phyloP scores from a whole-genome alignment of 148 eudicot species.

The Cornus controversa region DNA sequence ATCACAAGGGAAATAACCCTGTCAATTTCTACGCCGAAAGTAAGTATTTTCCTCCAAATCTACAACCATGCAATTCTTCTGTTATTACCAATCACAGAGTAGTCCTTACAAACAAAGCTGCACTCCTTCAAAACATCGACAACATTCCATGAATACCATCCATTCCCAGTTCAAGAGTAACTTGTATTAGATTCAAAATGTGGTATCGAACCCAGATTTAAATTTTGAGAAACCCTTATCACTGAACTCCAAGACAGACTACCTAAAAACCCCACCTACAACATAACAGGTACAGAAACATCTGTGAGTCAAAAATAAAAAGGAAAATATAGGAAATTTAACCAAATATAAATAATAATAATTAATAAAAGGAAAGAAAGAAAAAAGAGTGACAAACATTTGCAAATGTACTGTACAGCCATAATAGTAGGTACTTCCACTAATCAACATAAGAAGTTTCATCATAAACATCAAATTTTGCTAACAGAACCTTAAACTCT shows the following conservation, averaged over 20 bases:
- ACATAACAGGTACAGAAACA: background rate
- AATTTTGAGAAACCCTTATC: background rate
- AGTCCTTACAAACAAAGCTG: background rate
- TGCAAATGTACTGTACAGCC: background rate
- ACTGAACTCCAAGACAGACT: background rate
- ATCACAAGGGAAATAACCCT: conserved; percentile 1
- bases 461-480: background rate
- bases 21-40: too few relatives aligned
- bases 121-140: background rate
- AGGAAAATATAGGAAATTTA: background rate
- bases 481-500: too few relatives aligned
- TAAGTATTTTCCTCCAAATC: too few relatives aligned
- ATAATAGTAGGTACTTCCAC: background rate
- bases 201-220: background rate
- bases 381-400: too few relatives aligned
- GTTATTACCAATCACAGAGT: background rate
- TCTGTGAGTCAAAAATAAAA: background rate
- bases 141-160: background rate
- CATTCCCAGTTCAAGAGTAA: background rate
- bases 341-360: background rate
- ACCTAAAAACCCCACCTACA: too few relatives aligned
- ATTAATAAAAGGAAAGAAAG: background rate
- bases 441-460: background rate
- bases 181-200: background rate
- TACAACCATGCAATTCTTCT: too few relatives aligned